Evolutionary conservation across 345 rosid genomes (phyloP).

Genomic region (Linum usitatissimum): DNA sequence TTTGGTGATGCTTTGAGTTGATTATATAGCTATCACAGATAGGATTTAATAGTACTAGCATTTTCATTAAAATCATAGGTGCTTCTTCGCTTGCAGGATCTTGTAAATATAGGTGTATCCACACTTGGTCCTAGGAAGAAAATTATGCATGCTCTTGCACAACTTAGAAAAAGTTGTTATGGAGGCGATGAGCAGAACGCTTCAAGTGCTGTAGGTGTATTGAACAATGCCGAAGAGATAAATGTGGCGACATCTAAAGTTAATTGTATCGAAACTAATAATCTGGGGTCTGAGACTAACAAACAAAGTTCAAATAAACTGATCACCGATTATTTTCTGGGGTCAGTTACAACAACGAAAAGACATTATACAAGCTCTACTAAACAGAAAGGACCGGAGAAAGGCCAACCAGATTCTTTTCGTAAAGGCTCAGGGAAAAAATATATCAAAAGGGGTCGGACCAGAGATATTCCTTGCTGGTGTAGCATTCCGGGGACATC

Average conservation of each 20-base stretch:
- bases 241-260: slow-evolving; percentile 25
- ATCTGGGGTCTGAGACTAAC: too few species aligned
- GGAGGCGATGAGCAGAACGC: slow-evolving; percentile 20
- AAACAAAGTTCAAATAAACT: slow-evolving; percentile 52
- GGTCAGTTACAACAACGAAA: slow-evolving; percentile 25
- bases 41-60: background rate
- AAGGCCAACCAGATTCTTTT: slow-evolving; percentile 25
- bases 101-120: slow-evolving; percentile 59
- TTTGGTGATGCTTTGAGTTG: background rate
- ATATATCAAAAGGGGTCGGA: slow-evolving; percentile 31
- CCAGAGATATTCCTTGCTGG: slow-evolving; percentile 62
- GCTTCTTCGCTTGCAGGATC: slow-evolving; percentile 37
- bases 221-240: slow-evolving; percentile 21
- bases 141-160: slow-evolving; percentile 59
- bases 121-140: slow-evolving; percentile 93
- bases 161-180: slow-evolving; percentile 32
- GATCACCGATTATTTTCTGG: slow-evolving; percentile 78
- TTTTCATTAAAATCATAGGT: background rate
- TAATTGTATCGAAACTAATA: slow-evolving; percentile 30
- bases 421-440: slow-evolving; percentile 26
- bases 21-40: background rate
- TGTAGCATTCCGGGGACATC: slow-evolving; percentile 73
- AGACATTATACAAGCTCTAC: slow-evolving; percentile 26
- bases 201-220: slow-evolving; percentile 12
- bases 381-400: slow-evolving; percentile 21